phyloP scores from a whole-genome alignment of 331 rosid species.

The Malus hybrid region DNA sequence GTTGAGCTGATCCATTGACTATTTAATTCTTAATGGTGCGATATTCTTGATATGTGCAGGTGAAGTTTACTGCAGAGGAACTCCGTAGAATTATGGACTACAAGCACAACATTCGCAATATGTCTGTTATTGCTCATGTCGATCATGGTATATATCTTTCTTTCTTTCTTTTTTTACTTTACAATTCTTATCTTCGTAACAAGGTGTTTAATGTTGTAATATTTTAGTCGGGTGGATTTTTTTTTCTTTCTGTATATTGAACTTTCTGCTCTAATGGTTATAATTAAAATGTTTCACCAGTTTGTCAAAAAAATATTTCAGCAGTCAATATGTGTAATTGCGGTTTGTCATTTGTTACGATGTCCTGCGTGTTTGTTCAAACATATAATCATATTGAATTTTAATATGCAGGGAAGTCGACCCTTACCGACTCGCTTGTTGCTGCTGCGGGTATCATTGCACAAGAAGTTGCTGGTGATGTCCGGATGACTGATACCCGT shows the following conservation, averaged over 20 bases:
- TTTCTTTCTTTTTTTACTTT: background rate
- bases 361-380: background rate
- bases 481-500: constrained; percentile 88
- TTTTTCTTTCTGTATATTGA: background rate
- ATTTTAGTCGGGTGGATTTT: background rate
- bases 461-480: constrained; percentile 86
- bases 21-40: background rate
- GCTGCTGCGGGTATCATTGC: constrained; percentile 98
- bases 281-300: too few species aligned
- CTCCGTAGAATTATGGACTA: constrained; percentile 74
- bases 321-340: too few species aligned
- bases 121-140: constrained; percentile 93
- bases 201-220: background rate
- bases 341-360: background rate
- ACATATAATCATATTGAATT: background rate
- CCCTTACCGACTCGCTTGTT: constrained; percentile 78
- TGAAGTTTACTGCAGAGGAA: constrained; percentile 89
- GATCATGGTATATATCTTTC: constrained; percentile 51
- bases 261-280: too few species aligned
- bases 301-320: too few species aligned
- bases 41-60: constrained; percentile 33
- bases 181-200: background rate
- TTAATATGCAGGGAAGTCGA: constrained; percentile 55
- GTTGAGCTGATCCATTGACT: background rate
- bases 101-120: constrained; percentile 78